These are phyloP conservation scores for Pestalotiopsis sp. DNA, from an alignment of 2,329 filamentous ascomycete species.

Conservation along the genomic window DNA sequence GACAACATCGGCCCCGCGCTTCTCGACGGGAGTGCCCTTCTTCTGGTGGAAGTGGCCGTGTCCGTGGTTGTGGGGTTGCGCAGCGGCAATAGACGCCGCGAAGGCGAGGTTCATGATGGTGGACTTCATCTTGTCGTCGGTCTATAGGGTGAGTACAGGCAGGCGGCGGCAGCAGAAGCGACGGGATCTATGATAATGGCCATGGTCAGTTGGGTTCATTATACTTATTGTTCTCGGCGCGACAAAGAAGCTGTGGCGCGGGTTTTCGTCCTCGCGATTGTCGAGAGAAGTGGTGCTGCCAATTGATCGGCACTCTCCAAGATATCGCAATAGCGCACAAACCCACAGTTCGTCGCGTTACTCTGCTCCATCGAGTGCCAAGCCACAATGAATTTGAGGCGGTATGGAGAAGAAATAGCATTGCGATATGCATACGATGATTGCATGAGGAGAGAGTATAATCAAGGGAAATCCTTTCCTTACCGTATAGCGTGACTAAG, in stretches of 20 bases:
- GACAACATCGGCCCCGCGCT: constrained; percentile 47
- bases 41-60: constrained; percentile 62
- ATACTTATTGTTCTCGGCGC: constrained; percentile 4
- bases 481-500: constrained; percentile 7
- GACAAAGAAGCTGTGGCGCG: neutral
- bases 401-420: neutral
- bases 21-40: constrained; percentile 50
- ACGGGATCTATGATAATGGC: neutral
- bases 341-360: neutral
- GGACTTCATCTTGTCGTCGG: constrained; percentile 44
- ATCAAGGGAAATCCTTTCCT: neutral
- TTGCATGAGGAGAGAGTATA: neutral
- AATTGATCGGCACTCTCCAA: neutral
- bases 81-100: constrained; percentile 54
- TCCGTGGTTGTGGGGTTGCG: constrained; percentile 58
- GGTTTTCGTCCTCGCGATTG: neutral
- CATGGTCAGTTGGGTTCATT: neutral
- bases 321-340: neutral
- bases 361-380: neutral
- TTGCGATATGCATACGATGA: neutral
- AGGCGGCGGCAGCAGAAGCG: constrained; percentile 3
- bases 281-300: neutral
- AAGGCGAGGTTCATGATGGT: constrained; percentile 47
- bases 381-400: neutral
- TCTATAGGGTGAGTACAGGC: neutral